phyloP scores from a whole-genome alignment of 176 grass and related monocot species.

The Chloris gayana region DNA sequence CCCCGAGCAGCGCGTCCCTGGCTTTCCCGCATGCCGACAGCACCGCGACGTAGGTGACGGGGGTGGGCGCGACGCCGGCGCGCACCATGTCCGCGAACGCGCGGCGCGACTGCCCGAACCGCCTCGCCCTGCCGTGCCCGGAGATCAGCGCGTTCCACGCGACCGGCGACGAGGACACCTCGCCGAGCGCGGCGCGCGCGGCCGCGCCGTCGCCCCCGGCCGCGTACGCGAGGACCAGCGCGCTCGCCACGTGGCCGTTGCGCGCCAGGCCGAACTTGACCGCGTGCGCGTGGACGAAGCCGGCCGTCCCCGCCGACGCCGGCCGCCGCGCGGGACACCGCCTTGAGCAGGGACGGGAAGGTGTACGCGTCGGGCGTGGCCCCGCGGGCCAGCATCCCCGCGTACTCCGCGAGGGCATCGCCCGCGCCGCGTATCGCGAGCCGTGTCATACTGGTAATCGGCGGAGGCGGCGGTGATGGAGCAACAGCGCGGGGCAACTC shows the following conservation, averaged over 20 bases:
- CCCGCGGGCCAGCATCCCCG: conserved; percentile 62
- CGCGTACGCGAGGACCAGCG: conserved; percentile 64
- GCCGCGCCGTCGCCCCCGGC: conserved; percentile 42
- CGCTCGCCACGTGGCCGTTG: conserved; percentile 47
- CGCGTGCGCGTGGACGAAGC: not conserved
- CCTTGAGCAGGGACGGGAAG: conserved; percentile 72
- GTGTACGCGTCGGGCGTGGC: conserved; percentile 62
- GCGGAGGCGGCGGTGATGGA: not conserved
- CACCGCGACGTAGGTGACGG: conserved; percentile 61
- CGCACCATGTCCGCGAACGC: conserved; percentile 61
- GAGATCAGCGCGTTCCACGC: conserved; percentile 80
- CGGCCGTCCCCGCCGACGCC: conserved; percentile 16
- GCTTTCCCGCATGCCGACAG: conserved; percentile 39
- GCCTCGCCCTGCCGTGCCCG: conserved; percentile 41
- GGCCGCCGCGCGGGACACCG: conserved; percentile 30
- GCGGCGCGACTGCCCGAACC: conserved; percentile 40
- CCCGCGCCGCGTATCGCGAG: not conserved
- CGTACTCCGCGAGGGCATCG: conserved; percentile 49
- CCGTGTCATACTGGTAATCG: not conserved
- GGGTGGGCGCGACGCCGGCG: conserved; percentile 35
- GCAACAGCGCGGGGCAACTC: conserved; percentile 19
- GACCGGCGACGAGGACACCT: conserved; percentile 1
- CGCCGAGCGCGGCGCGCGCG: conserved; percentile 44
- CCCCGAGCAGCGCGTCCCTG: conserved; percentile 50
- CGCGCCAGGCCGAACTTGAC: conserved; percentile 60